Conservation (phyloP, 2,329 filamentous ascomycete species). For the Calonectria pseudoreteaudii region DNA sequence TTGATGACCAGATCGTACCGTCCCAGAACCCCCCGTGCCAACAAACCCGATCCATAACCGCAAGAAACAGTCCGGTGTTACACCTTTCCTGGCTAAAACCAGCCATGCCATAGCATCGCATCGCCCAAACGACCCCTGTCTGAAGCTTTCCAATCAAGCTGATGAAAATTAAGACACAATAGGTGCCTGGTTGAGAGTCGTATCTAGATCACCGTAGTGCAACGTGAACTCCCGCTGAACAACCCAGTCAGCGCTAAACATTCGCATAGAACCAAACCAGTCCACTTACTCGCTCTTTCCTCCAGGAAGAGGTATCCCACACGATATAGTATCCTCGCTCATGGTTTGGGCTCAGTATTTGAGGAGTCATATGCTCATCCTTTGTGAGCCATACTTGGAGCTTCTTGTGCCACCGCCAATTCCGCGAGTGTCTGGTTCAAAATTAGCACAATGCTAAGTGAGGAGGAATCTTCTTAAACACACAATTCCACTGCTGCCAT, state of each 20-base stretch:
- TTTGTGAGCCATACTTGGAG: slow-evolving; percentile 75
- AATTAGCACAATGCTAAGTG: slow-evolving; percentile 15
- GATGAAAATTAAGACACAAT: slow-evolving; percentile 40
- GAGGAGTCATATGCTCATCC: slow-evolving; percentile 74
- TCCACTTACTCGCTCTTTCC: slow-evolving; percentile 69
- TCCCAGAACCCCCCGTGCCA: slow-evolving; percentile 43
- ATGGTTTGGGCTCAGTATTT: slow-evolving; percentile 67
- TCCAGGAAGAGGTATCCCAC: slow-evolving; percentile 73
- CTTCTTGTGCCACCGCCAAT: slow-evolving; percentile 78
- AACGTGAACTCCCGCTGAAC: slow-evolving; percentile 69
- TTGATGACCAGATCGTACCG: slow-evolving; percentile 45
- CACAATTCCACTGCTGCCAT: slow-evolving; percentile 74
- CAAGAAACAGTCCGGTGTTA: slow-evolving; percentile 45
- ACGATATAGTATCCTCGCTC: slow-evolving; percentile 76
- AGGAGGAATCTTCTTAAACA: slow-evolving; percentile 38
- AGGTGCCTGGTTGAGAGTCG: slow-evolving; percentile 51
- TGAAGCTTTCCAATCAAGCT: slow-evolving; percentile 23
- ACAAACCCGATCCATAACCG: slow-evolving; percentile 46
- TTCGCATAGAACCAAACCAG: neutral
- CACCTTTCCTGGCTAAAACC: slow-evolving; percentile 34
- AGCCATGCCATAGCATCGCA: slow-evolving; percentile 29
- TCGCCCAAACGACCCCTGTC: slow-evolving; percentile 12
- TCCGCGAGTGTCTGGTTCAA: slow-evolving; percentile 67
- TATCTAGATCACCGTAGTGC: slow-evolving; percentile 72
- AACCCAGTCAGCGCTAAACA: slow-evolving; percentile 22